Conservation (phyloP, 1,284 basidiomycete genomes). For the Fomitopsis palustris region DNA sequence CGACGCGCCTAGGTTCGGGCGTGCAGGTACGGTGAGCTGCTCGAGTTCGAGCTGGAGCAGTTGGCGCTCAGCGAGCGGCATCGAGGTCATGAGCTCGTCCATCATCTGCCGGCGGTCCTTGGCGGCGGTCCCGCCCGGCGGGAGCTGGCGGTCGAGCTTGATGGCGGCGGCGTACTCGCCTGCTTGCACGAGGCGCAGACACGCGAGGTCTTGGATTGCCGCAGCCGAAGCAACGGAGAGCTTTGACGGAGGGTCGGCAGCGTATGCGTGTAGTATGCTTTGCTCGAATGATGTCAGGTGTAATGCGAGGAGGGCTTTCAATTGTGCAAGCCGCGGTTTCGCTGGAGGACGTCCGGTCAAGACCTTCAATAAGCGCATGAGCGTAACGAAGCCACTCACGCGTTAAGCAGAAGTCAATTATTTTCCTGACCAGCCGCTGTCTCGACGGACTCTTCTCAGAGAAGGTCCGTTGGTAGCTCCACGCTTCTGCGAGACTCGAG, state of each 20-base stretch:
- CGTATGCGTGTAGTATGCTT: constrained; percentile 49
- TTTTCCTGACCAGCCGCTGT: constrained; percentile 49
- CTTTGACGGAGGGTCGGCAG: constrained; percentile 50
- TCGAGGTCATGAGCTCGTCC: constrained; percentile 55
- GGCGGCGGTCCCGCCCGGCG: constrained; percentile 26
- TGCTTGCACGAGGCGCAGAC: constrained; percentile 72
- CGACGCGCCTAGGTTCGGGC: background rate
- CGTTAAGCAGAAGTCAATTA: constrained; percentile 65
- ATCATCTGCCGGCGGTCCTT: constrained; percentile 66
- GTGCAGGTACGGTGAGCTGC: constrained; percentile 17
- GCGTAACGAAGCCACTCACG: constrained; percentile 58
- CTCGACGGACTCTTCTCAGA: constrained; percentile 51
- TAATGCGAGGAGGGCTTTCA: constrained; percentile 58
- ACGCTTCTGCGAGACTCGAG: constrained; percentile 60
- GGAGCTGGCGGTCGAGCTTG: constrained; percentile 68
- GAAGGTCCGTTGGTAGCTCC: constrained; percentile 70
- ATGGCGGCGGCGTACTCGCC: constrained; percentile 73
- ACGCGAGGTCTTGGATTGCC: constrained; percentile 77
- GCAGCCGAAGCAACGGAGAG: constrained; percentile 48
- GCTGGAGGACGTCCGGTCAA: constrained; percentile 35
- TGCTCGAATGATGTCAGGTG: constrained; percentile 66
- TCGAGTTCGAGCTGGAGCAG: constrained; percentile 51
- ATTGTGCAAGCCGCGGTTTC: constrained; percentile 49
- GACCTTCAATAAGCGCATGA: background rate
- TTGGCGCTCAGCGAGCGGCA: constrained; percentile 56